Evolutionary conservation across 768 basidiomycete genomes (phyloP).

Genomic region (Boletellus ananas): DNA sequence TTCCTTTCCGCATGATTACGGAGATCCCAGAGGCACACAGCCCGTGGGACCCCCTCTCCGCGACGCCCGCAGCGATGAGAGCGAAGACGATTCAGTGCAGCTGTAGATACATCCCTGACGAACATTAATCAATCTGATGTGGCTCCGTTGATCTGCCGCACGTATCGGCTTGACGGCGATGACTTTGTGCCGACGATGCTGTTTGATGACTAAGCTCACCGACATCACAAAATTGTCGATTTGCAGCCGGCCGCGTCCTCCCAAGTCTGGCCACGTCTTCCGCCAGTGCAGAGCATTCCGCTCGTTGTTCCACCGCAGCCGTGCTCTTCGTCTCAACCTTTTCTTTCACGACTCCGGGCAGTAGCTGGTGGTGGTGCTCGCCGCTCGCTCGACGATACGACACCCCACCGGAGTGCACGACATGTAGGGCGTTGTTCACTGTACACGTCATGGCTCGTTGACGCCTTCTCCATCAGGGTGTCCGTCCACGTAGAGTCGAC

Average conservation of each 20-base stretch:
- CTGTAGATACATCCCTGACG: conserved; percentile 15
- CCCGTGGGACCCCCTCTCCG: background rate
- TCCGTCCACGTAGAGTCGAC: conserved; percentile 54
- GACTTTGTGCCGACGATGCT: background rate
- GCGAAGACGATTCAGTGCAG: conserved; percentile 11
- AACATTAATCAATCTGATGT: background rate
- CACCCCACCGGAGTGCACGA: conserved; percentile 5
- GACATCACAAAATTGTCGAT: background rate
- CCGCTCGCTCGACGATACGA: background rate
- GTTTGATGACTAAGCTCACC: conserved; percentile 19
- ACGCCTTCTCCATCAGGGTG: conserved; percentile 26
- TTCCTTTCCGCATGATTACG: conserved; percentile 5
- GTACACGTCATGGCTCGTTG: background rate
- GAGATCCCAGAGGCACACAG: background rate
- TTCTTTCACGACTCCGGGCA: background rate
- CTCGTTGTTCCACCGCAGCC: background rate
- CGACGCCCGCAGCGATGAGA: background rate
- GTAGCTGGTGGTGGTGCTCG: conserved; percentile 3
- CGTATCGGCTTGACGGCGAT: no score
- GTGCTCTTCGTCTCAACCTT: background rate
- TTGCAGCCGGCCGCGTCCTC: background rate
- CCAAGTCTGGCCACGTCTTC: conserved; percentile 2
- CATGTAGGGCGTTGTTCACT: conserved; percentile 13
- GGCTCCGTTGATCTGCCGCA: background rate
- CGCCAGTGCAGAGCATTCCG: background rate